Base-by-base conservation (phyloP, 352 stramenopile species). In the Saprolegnia parasitica region DNA sequence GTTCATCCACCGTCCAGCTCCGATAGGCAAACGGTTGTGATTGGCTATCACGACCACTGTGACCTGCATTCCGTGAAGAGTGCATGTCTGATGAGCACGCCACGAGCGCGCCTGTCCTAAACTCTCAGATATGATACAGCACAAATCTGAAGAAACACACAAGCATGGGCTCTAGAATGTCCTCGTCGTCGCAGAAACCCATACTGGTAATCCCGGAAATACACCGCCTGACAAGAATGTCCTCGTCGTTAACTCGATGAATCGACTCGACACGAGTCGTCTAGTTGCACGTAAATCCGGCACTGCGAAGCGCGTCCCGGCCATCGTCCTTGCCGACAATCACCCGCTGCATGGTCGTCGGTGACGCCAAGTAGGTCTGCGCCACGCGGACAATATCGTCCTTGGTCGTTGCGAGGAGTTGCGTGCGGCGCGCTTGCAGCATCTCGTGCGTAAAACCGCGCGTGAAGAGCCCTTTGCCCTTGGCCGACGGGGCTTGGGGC, bases 391-490 rank as follows among this genome's bases (percentile, higher is more conserved):
- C 37, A 16, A 72, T 15, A 20, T 72, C 58, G 24, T 65, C 32
- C 35, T 56, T 50, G 24, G 66, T 72, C 23, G 57, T 63, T 52
- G 10, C 16, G 20, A 72, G 56, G n/a, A 72, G 40, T 72, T 93
- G 81, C 45, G 87, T 78, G 50, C 84, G 83, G 2, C 86, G 81
- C 23, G 74, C 66, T 68, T 94, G 84, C 0, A 85, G 81, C 81
- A 93, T 91, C 6, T 90, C 86, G 73, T 94, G 89, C 49, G 86
- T 90, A 71, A 94, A 89, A 32, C 84, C 86, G 13, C 83, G 82
- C 71, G 91, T 65, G 45, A 94, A 94, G 47, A 78, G 72, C 76
- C 90, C 88, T 49, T 83, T 83, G 58, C 86, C 86, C 50, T 88
- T 90, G 71, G 81, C 81, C 0, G 84, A 88, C 37, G 86, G 79